Evolutionary conservation across 75 land plant genomes (phyloP), one percentile per base, ranked within the genome.

Genomic region (Pinus taeda): DNA sequence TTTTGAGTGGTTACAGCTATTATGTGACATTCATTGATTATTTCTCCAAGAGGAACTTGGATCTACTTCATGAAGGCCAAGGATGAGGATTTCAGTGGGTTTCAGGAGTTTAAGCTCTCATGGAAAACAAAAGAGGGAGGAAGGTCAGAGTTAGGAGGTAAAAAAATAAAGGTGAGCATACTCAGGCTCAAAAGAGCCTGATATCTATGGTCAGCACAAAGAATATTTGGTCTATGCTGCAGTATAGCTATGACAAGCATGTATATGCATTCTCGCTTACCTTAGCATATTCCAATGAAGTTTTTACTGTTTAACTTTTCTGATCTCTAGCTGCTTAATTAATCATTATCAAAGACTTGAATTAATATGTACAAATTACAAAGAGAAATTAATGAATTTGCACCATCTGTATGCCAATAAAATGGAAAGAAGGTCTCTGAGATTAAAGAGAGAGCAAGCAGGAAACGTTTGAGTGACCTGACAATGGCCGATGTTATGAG

Each of bases 401-500:
- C 29, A 64, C 13, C 67, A 64, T 64, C 26, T 33, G 11, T 21
- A 60, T 60, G 9, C 61, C 22, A 2, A 49, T 49, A 9, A 49
- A 49, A 49, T 49, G 2, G 55, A 11, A 49, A 45, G 26, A 45
- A 49, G 22, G 22, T 65, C 69, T 69, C 55, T 42, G 24, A 11
- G 3, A 74, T 73, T n/a, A 55, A 24, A 18, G 73, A 55, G 73
- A 20, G 63, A 6, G 61, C 22, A 17, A 17, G 29, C 15, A 26
- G 42, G 77, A 76, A 73, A 55, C 24, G 4, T 73, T 24, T 56
- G 75, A 77, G 39, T 83, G 17, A 79, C 86, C 87, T 81, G 87
- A 55, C 37, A 75, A 36, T 58, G 15, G 3, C 77, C 57, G n/a
- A 88, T 20, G 33, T 79, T 66, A 57, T 86, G 90, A 36, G 78